phyloP scores from a whole-genome alignment of 2,329 filamentous ascomycete species.

The Xylaria sp. region DNA sequence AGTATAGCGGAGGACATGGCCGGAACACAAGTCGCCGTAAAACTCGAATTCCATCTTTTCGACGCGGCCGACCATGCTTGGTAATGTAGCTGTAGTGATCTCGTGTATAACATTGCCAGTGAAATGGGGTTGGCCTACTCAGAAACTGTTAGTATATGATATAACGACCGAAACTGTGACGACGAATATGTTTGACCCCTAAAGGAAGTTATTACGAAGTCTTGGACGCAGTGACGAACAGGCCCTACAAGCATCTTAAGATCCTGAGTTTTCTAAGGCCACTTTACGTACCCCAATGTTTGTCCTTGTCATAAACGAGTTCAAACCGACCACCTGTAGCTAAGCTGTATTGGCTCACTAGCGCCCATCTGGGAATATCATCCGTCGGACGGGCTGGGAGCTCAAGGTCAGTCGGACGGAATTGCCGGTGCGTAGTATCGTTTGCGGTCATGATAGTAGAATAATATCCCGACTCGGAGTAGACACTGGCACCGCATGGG shows the following conservation, averaged over 20 bases:
- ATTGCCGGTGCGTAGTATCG: not conserved
- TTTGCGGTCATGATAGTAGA: not conserved
- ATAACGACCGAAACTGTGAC: no score
- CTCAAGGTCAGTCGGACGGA: not conserved
- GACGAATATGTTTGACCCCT: no score
- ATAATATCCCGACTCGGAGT: not conserved
- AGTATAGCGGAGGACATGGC: not conserved
- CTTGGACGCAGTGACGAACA: no score
- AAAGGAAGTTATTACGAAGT: no score
- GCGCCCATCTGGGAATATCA: not conserved
- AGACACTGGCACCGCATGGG: not conserved
- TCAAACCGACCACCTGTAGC: not conserved
- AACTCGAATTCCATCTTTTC: not conserved
- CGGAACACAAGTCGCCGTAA: no score
- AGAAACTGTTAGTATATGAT: not conserved
- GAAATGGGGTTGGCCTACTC: not conserved
- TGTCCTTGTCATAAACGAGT: not conserved
- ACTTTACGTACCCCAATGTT: not conserved
- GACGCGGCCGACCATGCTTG: no score
- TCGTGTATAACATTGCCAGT: not conserved
- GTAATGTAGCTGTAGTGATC: not conserved
- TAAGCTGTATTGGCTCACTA: not conserved
- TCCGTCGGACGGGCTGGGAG: not conserved
- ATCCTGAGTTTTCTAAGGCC: no score
- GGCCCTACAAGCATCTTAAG: no score